phyloP scores from a whole-genome alignment of 2,329 filamentous ascomycete genomes.

The Myriangium duriaei region DNA sequence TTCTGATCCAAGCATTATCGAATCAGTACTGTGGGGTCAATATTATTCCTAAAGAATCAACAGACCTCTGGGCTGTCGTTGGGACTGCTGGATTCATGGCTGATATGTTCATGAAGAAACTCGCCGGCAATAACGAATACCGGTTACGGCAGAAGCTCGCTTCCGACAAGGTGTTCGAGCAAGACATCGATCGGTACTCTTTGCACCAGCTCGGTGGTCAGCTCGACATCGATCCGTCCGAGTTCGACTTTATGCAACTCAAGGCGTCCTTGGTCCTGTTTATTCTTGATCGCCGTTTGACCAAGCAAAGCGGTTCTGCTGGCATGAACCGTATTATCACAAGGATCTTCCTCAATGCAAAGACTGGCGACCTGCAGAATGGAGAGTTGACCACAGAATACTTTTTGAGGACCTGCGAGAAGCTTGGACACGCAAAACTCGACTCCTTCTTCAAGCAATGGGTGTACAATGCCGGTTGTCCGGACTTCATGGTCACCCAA shows the following conservation, averaged over 20 bases:
- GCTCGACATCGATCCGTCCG: slow-evolving; percentile 69
- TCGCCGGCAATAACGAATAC: slow-evolving; percentile 93
- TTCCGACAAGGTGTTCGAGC: slow-evolving; percentile 67
- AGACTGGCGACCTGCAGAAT: slow-evolving; percentile 63
- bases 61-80: slow-evolving; percentile 78
- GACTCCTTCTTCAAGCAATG: slow-evolving; percentile 91
- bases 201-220: slow-evolving; percentile 67
- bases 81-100: slow-evolving; percentile 93
- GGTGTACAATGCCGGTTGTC: slow-evolving; percentile 80
- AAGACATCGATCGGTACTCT: slow-evolving; percentile 72
- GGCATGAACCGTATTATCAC: slow-evolving; percentile 78
- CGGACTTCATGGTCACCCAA: slow-evolving; percentile 73
- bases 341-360: slow-evolving; percentile 73
- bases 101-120: slow-evolving; percentile 76
- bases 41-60: slow-evolving; percentile 68
- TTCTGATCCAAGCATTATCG: slow-evolving; percentile 70
- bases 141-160: slow-evolving; percentile 77
- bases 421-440: slow-evolving; percentile 72
- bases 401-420: slow-evolving; percentile 77
- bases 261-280: slow-evolving; percentile 88
- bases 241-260: slow-evolving; percentile 77
- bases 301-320: slow-evolving; percentile 74
- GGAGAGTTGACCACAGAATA: slow-evolving; percentile 59
- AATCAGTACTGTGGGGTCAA: slow-evolving; percentile 92
- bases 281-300: slow-evolving; percentile 80